phyloP scores from a whole-genome alignment of 1,139 yeast genomes.

The Candida pseudocylindracea region DNA sequence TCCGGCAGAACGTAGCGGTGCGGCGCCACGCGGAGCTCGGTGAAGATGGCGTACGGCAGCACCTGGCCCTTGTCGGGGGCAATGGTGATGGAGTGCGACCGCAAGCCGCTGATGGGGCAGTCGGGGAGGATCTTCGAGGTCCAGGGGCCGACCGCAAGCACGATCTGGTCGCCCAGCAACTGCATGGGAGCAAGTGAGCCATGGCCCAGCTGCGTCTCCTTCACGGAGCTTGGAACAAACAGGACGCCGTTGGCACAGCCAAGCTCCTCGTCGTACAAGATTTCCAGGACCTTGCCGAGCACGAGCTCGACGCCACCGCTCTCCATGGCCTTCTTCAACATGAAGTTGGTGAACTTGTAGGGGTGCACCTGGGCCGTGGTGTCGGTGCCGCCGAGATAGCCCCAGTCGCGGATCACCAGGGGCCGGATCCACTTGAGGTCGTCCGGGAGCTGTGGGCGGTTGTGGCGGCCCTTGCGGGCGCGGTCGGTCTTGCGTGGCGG shows the following conservation, averaged over 20 bases:
- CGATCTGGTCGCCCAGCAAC: conserved; percentile 28
- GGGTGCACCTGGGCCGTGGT: conserved; percentile 97
- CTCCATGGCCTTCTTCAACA: conserved; percentile 63
- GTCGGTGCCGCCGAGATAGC: conserved; percentile 63
- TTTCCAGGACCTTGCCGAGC: conserved; percentile 61
- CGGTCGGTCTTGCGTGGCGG: conserved; percentile 13
- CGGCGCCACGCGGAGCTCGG: conserved; percentile 56
- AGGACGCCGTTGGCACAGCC: conserved; percentile 47
- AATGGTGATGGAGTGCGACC: conserved; percentile 90
- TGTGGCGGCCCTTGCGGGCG: conserved; percentile 4
- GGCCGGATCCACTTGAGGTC: conserved; percentile 70
- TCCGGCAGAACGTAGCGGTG: conserved; percentile 69
- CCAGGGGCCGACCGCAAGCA: conserved; percentile 94
- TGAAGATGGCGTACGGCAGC: conserved; percentile 83
- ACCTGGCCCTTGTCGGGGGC: conserved; percentile 59
- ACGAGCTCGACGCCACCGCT: conserved; percentile 69
- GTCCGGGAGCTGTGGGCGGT: conserved; percentile 25
- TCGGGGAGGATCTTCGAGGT: conserved; percentile 74
- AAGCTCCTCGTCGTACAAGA: conserved; percentile 35
- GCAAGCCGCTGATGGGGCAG: conserved; percentile 77
- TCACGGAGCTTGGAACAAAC: conserved; percentile 31
- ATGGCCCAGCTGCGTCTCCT: neutral
- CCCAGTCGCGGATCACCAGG: conserved; percentile 47
- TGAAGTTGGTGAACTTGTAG: conserved; percentile 66
- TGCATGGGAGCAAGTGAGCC: conserved; percentile 1